phyloP scores from a whole-genome alignment of 2,329 filamentous ascomycete species.

The Verruconis gallopava region DNA sequence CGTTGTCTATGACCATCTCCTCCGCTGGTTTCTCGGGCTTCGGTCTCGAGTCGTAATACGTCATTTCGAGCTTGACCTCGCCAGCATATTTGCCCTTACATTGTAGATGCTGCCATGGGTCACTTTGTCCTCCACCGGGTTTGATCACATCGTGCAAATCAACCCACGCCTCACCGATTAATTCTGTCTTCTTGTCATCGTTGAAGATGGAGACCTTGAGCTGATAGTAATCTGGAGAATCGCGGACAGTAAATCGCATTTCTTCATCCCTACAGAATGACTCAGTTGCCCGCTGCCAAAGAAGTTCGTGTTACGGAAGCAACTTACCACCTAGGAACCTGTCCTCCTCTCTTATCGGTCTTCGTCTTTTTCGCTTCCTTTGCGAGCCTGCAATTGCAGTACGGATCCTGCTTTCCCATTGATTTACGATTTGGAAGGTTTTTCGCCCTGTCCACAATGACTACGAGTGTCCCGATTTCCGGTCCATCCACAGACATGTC shows the following conservation, averaged over 20 bases:
- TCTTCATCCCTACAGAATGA: constrained; percentile 72
- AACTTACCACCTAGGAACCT: constrained; percentile 85
- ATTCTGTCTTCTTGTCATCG: constrained; percentile 92
- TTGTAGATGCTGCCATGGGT: constrained; percentile 78
- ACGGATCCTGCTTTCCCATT: constrained; percentile 97
- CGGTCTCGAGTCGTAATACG: constrained; percentile 82
- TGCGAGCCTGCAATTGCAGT: constrained; percentile 82
- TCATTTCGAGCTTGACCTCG: constrained; percentile 88
- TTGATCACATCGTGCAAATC: constrained; percentile 70
- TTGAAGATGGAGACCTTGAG: constrained; percentile 95
- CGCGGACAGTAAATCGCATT: constrained; percentile 87
- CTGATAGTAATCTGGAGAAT: constrained; percentile 90
- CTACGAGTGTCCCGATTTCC: constrained; percentile 81
- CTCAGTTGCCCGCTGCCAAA: constrained; percentile 9
- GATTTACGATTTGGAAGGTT: constrained; percentile 94
- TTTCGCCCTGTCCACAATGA: constrained; percentile 88
- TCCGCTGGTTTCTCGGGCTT: constrained; percentile 56
- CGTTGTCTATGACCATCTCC: constrained; percentile 27
- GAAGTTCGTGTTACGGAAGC: constrained; percentile 59
- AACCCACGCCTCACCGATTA: constrained; percentile 91
- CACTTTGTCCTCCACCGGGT: constrained; percentile 79
- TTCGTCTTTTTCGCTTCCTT: constrained; percentile 97
- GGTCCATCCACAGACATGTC: constrained; percentile 91
- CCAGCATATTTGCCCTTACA: constrained; percentile 93
- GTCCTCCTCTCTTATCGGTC: constrained; percentile 84